Conservation (phyloP, 73 alveolate species). For the Uronychia setigera region DNA sequence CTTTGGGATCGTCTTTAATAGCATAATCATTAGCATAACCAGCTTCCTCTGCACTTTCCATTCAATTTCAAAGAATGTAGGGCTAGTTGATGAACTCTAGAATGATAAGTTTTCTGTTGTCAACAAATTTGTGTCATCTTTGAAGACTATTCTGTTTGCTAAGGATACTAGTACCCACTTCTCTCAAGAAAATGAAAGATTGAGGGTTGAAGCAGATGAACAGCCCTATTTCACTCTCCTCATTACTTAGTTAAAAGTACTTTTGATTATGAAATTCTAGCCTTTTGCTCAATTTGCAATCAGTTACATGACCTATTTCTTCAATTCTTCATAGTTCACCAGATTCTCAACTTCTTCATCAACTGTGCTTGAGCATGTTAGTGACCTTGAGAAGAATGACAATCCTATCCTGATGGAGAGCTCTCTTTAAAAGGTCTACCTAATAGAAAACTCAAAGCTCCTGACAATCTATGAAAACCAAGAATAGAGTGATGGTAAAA, state of each 20-base stretch:
- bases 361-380: background rate
- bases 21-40: background rate
- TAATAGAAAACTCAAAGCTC: background rate
- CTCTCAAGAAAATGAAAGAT: background rate
- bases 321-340: background rate
- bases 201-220: background rate
- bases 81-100: background rate
- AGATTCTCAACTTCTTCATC: background rate
- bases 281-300: background rate
- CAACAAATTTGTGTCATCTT: background rate
- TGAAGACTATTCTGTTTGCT: background rate
- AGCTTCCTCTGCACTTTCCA: background rate
- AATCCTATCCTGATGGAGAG: background rate
- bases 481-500: background rate
- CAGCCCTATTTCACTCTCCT: background rate
- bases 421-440: background rate
- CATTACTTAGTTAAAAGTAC: background rate
- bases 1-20: background rate
- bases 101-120: background rate
- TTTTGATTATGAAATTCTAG: background rate
- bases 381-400: background rate
- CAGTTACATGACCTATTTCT: background rate
- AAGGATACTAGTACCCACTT: background rate
- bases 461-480: background rate
- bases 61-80: background rate